Evolutionary conservation across 768 basidiomycete species (phyloP).

Genomic region (Kwoniella bestiolae): DNA sequence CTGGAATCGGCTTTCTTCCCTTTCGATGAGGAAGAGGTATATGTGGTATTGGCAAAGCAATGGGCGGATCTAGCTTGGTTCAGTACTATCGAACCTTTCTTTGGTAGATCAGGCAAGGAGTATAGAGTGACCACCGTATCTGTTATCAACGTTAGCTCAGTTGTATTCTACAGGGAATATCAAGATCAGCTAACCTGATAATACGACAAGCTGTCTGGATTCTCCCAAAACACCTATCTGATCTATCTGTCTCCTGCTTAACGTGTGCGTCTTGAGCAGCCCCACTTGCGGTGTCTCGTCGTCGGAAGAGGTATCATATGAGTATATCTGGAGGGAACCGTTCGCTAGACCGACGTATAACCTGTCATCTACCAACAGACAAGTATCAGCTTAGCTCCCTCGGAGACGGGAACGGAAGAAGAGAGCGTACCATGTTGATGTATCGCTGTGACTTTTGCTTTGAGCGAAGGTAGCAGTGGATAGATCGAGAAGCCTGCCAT

Average conservation of each 20-base stretch:
- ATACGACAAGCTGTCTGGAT: conserved; percentile 78
- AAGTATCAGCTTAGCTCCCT: not conserved
- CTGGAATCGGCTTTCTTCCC: conserved; percentile 40
- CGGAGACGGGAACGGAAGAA: not conserved
- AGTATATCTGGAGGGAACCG: conserved; percentile 50
- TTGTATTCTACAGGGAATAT: no score
- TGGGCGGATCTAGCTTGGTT: conserved; percentile 78
- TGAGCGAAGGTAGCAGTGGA: conserved; percentile 38
- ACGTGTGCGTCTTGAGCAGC: conserved; percentile 28
- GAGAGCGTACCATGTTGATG: conserved; percentile 41
- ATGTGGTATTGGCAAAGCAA: conserved; percentile 76
- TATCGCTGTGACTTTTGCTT: conserved; percentile 36
- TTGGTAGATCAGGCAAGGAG: conserved; percentile 72
- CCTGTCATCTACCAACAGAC: conserved; percentile 61
- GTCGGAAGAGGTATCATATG: conserved; percentile 24
- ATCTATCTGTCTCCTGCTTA: conserved; percentile 67
- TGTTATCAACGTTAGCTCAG: conserved; percentile 53
- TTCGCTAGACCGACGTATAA: conserved; percentile 62
- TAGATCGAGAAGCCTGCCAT: conserved; percentile 39
- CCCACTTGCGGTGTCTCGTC: conserved; percentile 25
- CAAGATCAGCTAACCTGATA: conserved; percentile 69
- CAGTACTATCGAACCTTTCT: conserved; percentile 66
- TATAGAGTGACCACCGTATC: conserved; percentile 76
- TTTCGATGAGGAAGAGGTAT: conserved; percentile 25
- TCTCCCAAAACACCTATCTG: conserved; percentile 84